Conservation (phyloP, 2,329 filamentous ascomycete species). For the Cadophora malorum region DNA sequence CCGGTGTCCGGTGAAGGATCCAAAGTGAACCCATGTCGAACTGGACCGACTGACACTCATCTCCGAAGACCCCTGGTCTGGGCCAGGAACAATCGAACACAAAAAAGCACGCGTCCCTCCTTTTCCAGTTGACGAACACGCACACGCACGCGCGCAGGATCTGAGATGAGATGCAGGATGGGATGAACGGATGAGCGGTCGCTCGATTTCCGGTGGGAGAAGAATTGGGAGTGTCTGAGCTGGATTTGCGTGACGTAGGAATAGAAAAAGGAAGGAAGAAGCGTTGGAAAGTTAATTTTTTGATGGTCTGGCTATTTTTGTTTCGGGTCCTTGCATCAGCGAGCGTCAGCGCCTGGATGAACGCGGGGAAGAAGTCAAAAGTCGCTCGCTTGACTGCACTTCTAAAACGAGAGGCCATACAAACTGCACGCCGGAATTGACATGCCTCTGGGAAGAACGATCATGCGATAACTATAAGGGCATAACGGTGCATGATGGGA, state of each 20-base stretch:
- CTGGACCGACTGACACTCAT: slow-evolving; percentile 24
- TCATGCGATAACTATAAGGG: slow-evolving; percentile 15
- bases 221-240: no score
- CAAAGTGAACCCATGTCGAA: slow-evolving; percentile 7
- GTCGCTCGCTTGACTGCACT: not conserved
- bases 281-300: not conserved
- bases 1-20: not conserved
- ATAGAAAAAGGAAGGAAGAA: not conserved
- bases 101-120: slow-evolving; percentile 11
- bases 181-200: not conserved
- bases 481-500: slow-evolving; percentile 12
- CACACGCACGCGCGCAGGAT: not conserved
- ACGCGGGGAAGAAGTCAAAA: slow-evolving; percentile 13
- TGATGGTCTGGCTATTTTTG: not conserved
- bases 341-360: slow-evolving; percentile 10
- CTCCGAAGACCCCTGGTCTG: slow-evolving; percentile 28
- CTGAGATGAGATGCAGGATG: not conserved
- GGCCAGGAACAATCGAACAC: slow-evolving; percentile 3
- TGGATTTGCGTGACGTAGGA: not conserved
- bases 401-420: slow-evolving; percentile 17
- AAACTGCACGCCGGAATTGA: slow-evolving; percentile 1
- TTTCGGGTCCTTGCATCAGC: slow-evolving; percentile 1
- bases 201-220: not conserved
- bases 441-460: not conserved
- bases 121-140: not conserved